Evolutionary conservation across 106 monocot species (phyloP).

Genomic region (Agapanthus africanus): DNA sequence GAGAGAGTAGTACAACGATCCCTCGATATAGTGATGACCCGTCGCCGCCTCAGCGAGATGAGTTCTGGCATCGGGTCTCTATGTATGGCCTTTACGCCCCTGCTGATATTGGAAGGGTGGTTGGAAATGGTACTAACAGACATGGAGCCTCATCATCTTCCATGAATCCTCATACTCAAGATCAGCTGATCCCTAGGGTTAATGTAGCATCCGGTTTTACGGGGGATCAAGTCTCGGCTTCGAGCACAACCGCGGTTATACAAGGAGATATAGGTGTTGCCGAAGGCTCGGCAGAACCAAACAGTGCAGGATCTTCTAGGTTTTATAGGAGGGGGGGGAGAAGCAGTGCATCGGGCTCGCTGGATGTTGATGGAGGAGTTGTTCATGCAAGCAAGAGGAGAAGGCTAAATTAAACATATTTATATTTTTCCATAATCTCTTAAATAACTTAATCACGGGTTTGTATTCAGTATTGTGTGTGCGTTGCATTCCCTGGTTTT

Average conservation of each 20-base stretch:
- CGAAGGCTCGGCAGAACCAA: conserved; percentile 43
- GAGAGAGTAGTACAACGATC: neutral
- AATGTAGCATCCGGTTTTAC: conserved; percentile 23
- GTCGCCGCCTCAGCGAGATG: neutral
- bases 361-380: conserved; percentile 53
- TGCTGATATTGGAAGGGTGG: conserved; percentile 47
- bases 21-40: neutral
- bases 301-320: conserved; percentile 63
- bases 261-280: conserved; percentile 42
- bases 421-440: too few species aligned
- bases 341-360: conserved; percentile 30
- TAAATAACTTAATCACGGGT: too few species aligned
- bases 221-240: conserved; percentile 67
- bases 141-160: conserved; percentile 34
- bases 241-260: conserved; percentile 80
- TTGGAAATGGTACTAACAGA: conserved; percentile 21
- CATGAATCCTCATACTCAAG: conserved; percentile 22
- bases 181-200: conserved; percentile 11
- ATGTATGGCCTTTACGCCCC: conserved; percentile 19
- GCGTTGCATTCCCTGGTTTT: too few species aligned
- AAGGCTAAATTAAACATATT: conserved; percentile 43
- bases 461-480: too few species aligned
- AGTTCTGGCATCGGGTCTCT: conserved; percentile 1
- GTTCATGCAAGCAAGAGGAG: conserved; percentile 58
- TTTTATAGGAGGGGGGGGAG: conserved; percentile 46